phyloP scores from a whole-genome alignment of 2,329 filamentous ascomycete species.

The Cytospora chrysosperma region DNA sequence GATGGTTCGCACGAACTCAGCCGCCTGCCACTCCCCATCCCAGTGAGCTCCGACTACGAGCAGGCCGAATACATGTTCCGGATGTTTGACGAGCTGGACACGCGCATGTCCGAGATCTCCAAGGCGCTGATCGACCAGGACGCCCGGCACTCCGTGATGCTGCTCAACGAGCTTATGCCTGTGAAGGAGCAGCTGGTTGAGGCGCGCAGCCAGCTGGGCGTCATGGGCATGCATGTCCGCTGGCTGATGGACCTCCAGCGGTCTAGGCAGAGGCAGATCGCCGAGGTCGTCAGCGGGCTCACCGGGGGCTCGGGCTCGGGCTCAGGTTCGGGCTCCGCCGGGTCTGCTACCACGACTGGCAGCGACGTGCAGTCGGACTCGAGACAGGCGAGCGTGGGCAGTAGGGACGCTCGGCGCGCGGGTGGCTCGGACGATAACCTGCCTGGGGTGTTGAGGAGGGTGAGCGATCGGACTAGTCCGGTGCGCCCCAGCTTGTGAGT shows the following conservation, averaged over 20 bases:
- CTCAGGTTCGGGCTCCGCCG: background rate
- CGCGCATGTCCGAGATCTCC: constrained; percentile 56
- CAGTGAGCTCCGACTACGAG: constrained; percentile 10
- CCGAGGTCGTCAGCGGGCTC: constrained; percentile 89
- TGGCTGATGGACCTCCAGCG: constrained; percentile 52
- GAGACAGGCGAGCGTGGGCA: background rate
- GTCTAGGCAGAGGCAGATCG: constrained; percentile 28
- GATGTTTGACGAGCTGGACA: constrained; percentile 52
- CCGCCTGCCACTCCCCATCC: background rate
- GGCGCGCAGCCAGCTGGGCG: constrained; percentile 55
- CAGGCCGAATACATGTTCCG: constrained; percentile 43
- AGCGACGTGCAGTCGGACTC: constrained; percentile 3
- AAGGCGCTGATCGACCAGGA: constrained; percentile 58
- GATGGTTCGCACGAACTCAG: background rate
- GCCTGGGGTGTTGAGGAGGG: background rate
- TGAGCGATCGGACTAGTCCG: constrained; percentile 8
- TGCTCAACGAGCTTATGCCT: constrained; percentile 60
- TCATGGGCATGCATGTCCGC: constrained; percentile 59
- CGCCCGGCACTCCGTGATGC: constrained; percentile 58
- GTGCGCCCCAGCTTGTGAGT: constrained; percentile 15
- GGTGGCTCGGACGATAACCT: background rate
- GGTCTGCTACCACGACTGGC: background rate
- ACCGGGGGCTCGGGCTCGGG: constrained; percentile 33
- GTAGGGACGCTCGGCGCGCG: background rate
- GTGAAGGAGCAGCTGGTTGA: constrained; percentile 64